These are phyloP conservation scores for Musa itinerans DNA, from an alignment of 176 grass and related monocot species.

Conservation along the genomic window DNA sequence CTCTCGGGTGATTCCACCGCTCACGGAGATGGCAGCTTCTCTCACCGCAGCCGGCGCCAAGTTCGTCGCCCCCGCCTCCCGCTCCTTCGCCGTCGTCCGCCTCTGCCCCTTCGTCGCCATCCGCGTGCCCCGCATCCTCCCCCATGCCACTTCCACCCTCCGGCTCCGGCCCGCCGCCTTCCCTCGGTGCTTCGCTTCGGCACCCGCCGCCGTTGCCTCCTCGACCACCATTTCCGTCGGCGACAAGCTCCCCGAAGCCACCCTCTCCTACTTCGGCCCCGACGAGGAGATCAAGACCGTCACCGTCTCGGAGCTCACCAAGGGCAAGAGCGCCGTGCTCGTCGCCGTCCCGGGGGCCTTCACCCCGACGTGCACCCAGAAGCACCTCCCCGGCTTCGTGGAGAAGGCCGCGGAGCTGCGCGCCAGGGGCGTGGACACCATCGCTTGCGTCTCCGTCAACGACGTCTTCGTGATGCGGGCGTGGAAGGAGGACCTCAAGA, in stretches of 20 bases:
- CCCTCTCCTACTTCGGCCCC: constrained; percentile 68
- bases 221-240: constrained; percentile 44
- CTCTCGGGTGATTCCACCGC: too few species aligned
- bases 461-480: constrained; percentile 85
- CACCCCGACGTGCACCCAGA: constrained; percentile 79
- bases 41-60: neutral
- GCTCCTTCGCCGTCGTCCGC: constrained; percentile 30
- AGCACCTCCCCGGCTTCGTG: constrained; percentile 75
- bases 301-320: constrained; percentile 58
- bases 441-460: constrained; percentile 82
- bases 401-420: constrained; percentile 61
- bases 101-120: constrained; percentile 15
- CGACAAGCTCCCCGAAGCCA: constrained; percentile 58
- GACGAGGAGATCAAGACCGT: constrained; percentile 73
- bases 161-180: constrained; percentile 17
- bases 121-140: constrained; percentile 2
- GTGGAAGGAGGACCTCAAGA: constrained; percentile 66
- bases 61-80: constrained; percentile 25
- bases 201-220: constrained; percentile 14
- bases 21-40: neutral
- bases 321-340: constrained; percentile 63
- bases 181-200: constrained; percentile 2
- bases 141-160: neutral
- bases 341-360: constrained; percentile 78
- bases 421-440: constrained; percentile 56